Conservation (phyloP, 768 basidiomycete species). For the Galerina sulciceps region DNA sequence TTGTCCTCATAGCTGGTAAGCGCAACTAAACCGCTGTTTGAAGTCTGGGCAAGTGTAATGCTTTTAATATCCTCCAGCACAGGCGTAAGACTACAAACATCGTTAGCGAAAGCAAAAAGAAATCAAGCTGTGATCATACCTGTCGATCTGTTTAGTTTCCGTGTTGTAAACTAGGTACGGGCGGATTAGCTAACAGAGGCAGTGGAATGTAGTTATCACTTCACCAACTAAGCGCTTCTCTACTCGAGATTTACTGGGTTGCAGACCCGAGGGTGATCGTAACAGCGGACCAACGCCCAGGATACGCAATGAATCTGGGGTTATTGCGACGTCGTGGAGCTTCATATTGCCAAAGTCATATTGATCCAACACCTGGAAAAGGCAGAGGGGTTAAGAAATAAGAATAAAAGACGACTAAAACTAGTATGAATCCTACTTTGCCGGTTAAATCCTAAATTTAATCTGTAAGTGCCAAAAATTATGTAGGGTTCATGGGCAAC, state of each 20-base stretch:
- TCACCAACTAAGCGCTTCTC: conserved; percentile 79
- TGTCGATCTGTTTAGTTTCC: conserved; percentile 67
- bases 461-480: conserved; percentile 11
- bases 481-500: conserved; percentile 13
- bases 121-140: conserved; percentile 41
- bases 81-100: conserved; percentile 60
- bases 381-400: neutral
- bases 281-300: conserved; percentile 71
- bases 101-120: conserved; percentile 4
- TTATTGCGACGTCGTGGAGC: conserved; percentile 73
- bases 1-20: conserved; percentile 78
- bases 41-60: conserved; percentile 62
- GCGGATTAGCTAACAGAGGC: conserved; percentile 5
- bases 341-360: conserved; percentile 66
- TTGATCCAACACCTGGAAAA: conserved; percentile 51
- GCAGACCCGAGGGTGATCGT: conserved; percentile 62
- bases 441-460: conserved; percentile 59
- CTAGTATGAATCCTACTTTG: conserved; percentile 38
- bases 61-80: conserved; percentile 76
- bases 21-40: conserved; percentile 54
- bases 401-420: neutral
- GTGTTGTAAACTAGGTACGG: conserved; percentile 63
- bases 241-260: conserved; percentile 68
- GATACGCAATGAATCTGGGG: conserved; percentile 65
- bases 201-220: conserved; percentile 23